A percentile compares a stretch with the other conserved stretches of the same genome.
Conservation (phyloP, 1,139 yeast species). For the Suhomyces bribrorum region DNA sequence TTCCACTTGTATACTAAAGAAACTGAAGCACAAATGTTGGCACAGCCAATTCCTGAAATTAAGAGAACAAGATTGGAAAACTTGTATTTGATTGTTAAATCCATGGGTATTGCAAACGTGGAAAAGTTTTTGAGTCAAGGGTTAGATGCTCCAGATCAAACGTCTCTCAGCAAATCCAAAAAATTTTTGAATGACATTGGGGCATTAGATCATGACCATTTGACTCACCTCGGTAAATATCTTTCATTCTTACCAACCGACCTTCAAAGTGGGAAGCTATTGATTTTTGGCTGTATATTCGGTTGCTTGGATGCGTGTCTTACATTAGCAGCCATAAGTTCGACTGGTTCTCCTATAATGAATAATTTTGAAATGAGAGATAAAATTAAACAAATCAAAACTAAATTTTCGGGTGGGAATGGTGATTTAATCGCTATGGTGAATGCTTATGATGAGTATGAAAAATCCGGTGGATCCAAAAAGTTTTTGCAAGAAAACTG, state of each 20-base stretch:
- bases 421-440: slow-evolving; percentile 80
- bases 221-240: slow-evolving; percentile 81
- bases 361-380: slow-evolving; percentile 66
- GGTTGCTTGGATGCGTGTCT: slow-evolving; percentile 80
- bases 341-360: slow-evolving; percentile 73
- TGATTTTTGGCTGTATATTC: slow-evolving; percentile 77
- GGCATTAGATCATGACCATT: slow-evolving; percentile 56
- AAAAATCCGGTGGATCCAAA: slow-evolving; percentile 31
- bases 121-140: slow-evolving; percentile 70
- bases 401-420: slow-evolving; percentile 36
- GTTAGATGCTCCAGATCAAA: slow-evolving; percentile 72
- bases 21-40: slow-evolving; percentile 59
- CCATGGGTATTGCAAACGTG: slow-evolving; percentile 83
- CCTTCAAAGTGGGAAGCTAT: slow-evolving; percentile 77
- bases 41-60: slow-evolving; percentile 86
- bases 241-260: slow-evolving; percentile 85
- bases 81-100: slow-evolving; percentile 75
- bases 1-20: slow-evolving; percentile 74
- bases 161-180: slow-evolving; percentile 63
- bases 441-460: slow-evolving; percentile 58
- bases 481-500: slow-evolving; percentile 61
- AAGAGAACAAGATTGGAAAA: slow-evolving; percentile 81
- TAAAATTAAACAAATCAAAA: slow-evolving; percentile 53
- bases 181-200: slow-evolving; percentile 69
- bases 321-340: slow-evolving; percentile 71